A percentile compares a stretch with the other conserved stretches of the same genome.
These are phyloP conservation scores for Pseudogymnoascus sp. DNA, from an alignment of 2,329 filamentous ascomycete genomes.

Conservation along the genomic window DNA sequence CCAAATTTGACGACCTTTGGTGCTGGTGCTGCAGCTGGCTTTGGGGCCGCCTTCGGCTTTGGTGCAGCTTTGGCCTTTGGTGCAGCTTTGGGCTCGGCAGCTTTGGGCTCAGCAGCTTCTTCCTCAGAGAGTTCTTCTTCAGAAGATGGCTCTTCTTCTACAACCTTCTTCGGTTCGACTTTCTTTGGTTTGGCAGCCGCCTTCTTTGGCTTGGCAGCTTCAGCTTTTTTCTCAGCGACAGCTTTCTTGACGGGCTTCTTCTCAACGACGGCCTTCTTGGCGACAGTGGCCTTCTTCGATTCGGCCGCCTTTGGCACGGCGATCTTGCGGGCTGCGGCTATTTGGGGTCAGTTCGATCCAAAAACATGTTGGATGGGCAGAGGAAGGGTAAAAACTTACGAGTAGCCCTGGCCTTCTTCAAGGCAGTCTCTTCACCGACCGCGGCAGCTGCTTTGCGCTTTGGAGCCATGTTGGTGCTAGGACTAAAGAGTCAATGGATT, in stretches of 20 bases:
- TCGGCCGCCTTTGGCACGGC: slow-evolving; percentile 13
- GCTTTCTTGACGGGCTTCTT: slow-evolving; percentile 22
- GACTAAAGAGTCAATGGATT: slow-evolving; percentile 3
- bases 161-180: slow-evolving; percentile 14
- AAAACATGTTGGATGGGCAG: neutral
- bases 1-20: slow-evolving; percentile 26
- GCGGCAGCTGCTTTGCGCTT: neutral
- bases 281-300: slow-evolving; percentile 18
- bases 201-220: slow-evolving; percentile 15
- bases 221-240: slow-evolving; percentile 22
- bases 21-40: slow-evolving; percentile 19
- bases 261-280: slow-evolving; percentile 18
- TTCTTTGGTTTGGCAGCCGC: slow-evolving; percentile 14
- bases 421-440: neutral
- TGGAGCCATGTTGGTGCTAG: slow-evolving; percentile 5
- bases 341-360: neutral
- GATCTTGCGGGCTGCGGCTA: neutral
- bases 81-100: slow-evolving; percentile 4
- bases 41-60: slow-evolving; percentile 18
- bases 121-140: slow-evolving; percentile 1
- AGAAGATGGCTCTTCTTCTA: neutral
- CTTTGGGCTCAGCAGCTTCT: slow-evolving; percentile 6
- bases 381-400: neutral
- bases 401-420: neutral
- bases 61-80: slow-evolving; percentile 10